A percentile compares a stretch with the other conserved stretches of the same genome.
Conservation (phyloP, 2,329 filamentous ascomycete genomes). For the Fusarium stilboides region DNA sequence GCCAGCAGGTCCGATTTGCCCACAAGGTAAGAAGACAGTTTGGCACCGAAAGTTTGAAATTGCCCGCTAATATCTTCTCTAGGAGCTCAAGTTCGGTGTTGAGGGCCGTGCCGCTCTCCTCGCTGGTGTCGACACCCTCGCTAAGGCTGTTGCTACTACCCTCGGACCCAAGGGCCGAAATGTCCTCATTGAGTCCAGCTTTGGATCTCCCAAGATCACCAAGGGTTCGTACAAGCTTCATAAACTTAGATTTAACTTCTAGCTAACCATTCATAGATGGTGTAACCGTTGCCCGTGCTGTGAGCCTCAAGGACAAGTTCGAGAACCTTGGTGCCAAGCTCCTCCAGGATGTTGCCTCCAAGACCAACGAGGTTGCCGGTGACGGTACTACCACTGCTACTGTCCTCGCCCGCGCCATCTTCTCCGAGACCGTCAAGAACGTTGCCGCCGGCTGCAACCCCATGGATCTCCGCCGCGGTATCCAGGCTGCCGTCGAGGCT, state of each 20-base stretch:
- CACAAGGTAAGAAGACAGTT: slow-evolving; percentile 81
- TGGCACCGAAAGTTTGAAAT: slow-evolving; percentile 5
- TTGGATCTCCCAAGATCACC: slow-evolving; percentile 99
- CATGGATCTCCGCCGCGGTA: slow-evolving; percentile 97
- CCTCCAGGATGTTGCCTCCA: slow-evolving; percentile 97
- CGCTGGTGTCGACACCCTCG: slow-evolving; percentile 95
- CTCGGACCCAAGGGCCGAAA: slow-evolving; percentile 98
- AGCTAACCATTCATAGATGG: slow-evolving; percentile 71
- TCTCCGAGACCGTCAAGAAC: slow-evolving; percentile 99
- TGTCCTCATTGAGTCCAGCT: slow-evolving; percentile 98
- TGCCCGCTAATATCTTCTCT: slow-evolving; percentile 51
- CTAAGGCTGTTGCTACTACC: slow-evolving; percentile 95
- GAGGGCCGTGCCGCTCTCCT: slow-evolving; percentile 92
- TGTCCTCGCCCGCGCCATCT: slow-evolving; percentile 96
- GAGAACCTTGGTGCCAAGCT: slow-evolving; percentile 98
- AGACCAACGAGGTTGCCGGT: slow-evolving; percentile 99
- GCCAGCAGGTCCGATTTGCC: slow-evolving; percentile 94
- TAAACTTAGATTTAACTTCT: background rate
- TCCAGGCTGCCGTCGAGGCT: slow-evolving; percentile 94
- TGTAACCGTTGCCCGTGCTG: slow-evolving; percentile 90
- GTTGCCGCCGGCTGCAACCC: slow-evolving; percentile 99
- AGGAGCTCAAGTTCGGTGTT: slow-evolving; percentile 99
- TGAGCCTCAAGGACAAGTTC: slow-evolving; percentile 97
- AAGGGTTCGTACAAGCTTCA: slow-evolving; percentile 77
- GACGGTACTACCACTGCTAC: slow-evolving; percentile 99